Percentiles rank a stretch among this genome's conserved stretches.
These are phyloP conservation scores for Pythium aquatile DNA, from an alignment of 352 stramenopile species.

Conservation along the genomic window DNA sequence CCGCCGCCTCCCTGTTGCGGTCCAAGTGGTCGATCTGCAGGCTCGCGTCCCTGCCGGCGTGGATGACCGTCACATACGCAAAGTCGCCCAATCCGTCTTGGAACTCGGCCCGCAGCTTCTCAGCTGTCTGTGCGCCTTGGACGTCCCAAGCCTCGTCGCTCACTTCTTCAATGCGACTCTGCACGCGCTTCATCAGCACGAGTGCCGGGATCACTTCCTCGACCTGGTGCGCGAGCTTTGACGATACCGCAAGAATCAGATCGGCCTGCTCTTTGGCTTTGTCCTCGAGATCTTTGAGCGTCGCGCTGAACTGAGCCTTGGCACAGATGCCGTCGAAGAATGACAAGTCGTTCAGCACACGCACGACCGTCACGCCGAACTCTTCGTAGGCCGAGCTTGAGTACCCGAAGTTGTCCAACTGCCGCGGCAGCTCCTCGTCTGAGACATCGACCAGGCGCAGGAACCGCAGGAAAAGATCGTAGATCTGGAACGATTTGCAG, in stretches of 20 bases:
- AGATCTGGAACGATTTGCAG: conserved; percentile 15
- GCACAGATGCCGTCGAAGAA: conserved; percentile 18
- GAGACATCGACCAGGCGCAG: conserved; percentile 15
- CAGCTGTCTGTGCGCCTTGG: not conserved
- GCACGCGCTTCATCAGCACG: conserved; percentile 8
- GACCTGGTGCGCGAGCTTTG: conserved; percentile 14
- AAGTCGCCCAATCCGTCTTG: not conserved
- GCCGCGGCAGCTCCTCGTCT: conserved; percentile 10
- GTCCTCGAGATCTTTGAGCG: conserved; percentile 13
- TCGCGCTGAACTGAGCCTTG: conserved; percentile 17
- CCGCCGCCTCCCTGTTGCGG: not conserved
- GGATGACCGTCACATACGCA: conserved; percentile 11
- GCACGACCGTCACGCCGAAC: conserved; percentile 14
- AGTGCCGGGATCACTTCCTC: conserved; percentile 18
- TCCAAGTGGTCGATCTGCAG: conserved; percentile 11
- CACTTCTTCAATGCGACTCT: not conserved
- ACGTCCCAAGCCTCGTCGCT: not conserved
- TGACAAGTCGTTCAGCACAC: conserved; percentile 16
- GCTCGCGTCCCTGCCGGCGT: conserved; percentile 3
- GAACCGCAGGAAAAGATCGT: conserved; percentile 20
- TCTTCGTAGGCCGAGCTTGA: conserved; percentile 7
- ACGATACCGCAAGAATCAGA: conserved; percentile 8
- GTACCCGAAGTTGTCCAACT: conserved; percentile 16
- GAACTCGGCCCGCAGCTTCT: not conserved
- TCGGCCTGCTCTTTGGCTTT: conserved; percentile 17